Evolutionary conservation across 371 early-diverging fungal species (phyloP), one percentile per base, ranked within the genome.

Genomic region (Nematocida minor): DNA sequence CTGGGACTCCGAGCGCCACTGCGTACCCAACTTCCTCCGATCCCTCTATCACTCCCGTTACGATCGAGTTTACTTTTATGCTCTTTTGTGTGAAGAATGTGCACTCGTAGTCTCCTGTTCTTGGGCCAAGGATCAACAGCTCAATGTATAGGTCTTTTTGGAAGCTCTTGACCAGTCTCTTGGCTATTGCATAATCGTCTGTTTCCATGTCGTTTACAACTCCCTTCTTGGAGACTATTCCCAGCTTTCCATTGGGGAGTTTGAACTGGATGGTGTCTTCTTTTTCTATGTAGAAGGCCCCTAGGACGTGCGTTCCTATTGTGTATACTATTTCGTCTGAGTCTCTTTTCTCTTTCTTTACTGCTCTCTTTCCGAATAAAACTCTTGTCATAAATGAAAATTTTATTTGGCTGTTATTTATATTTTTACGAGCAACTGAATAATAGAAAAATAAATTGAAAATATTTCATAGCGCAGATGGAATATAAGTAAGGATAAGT

Each of bases 361-460:
- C 38, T 70, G 71, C 71, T 70, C 71, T 60, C 44, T 57, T 67
- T 46, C 71, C 71, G 32, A 70, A 70, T 57, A 70, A 31, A 20
- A 70, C 47, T 60, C 47, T 57, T 62, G 70, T 62, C 71, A 70
- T 70, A 36, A 7, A 27, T 31, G 34, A 70, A 70, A 62, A 62
- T 67, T 32, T 42, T 46, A 49, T 25, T n/a, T 11, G 9, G 48
- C 44, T 25, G 25, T 68, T 55, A 51, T 51, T 51, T 51, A n/a
- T 22, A 51, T 51, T 22, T 9, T 51, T 51, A 9, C 51, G n/a
- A n/a, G n/a, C n/a, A n/a, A n/a, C n/a, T n/a, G n/a, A n/a, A n/a
- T n/a, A n/a, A n/a, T n/a, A n/a, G n/a, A n/a, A n/a, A n/a, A n/a
- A n/a, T n/a, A n/a, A n/a, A n/a, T n/a, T n/a, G n/a, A n/a, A n/a